These are phyloP conservation scores for Brachypodium distachyon DNA, from an alignment of 202 grass and related monocot species.

Conservation along the genomic window DNA sequence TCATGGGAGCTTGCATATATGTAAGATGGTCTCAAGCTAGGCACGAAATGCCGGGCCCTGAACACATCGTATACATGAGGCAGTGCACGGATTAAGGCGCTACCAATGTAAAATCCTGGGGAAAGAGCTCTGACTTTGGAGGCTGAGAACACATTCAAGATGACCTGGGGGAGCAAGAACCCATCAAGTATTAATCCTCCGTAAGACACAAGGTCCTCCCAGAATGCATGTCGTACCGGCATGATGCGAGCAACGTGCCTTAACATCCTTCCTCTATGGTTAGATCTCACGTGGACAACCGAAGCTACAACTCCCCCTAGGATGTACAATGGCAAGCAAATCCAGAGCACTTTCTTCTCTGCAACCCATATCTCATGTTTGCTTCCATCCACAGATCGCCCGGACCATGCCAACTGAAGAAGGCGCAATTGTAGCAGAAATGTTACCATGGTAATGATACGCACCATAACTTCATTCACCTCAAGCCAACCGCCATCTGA, in stretches of 20 bases:
- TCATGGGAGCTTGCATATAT: constrained; percentile 56
- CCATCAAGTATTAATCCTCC: constrained; percentile 67
- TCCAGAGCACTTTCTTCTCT: constrained; percentile 62
- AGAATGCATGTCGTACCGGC: constrained; percentile 31
- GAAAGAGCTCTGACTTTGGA: constrained; percentile 66
- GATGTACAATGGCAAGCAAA: constrained; percentile 63
- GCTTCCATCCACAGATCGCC: constrained; percentile 42
- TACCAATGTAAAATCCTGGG: constrained; percentile 63
- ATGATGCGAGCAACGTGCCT: not conserved
- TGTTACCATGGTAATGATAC: constrained; percentile 70
- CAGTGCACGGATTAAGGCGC: constrained; percentile 39
- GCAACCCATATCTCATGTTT: constrained; percentile 38
- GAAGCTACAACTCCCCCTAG: constrained; percentile 39
- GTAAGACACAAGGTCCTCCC: constrained; percentile 59
- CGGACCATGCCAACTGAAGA: constrained; percentile 78
- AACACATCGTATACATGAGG: constrained; percentile 83
- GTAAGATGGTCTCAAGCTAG: constrained; percentile 47
- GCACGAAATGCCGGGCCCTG: constrained; percentile 38
- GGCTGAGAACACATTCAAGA: constrained; percentile 53
- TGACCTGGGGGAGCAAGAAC: constrained; percentile 78
- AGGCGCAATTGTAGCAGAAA: constrained; percentile 62
- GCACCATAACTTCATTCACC: constrained; percentile 66
- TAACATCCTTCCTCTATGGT: constrained; percentile 8
- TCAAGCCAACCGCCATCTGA: constrained; percentile 72
- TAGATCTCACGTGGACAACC: constrained; percentile 37